Conservation (phyloP, 2,329 filamentous ascomycete species). For the Colletotrichum sp. region DNA sequence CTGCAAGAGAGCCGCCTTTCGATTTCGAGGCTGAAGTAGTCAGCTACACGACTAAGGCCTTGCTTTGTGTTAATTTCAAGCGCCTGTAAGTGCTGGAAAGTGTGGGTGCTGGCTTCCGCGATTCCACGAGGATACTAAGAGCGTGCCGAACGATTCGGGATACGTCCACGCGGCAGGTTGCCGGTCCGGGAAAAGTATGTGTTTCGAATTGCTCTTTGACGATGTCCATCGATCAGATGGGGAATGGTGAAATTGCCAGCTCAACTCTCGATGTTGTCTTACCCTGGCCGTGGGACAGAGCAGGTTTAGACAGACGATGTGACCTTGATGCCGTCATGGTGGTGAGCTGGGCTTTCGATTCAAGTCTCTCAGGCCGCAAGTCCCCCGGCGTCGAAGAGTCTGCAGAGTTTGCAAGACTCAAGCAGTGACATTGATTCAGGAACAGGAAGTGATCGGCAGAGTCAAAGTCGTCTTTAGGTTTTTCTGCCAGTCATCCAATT, state of each 20-base stretch:
- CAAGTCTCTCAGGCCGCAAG: background rate
- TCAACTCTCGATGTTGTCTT: background rate
- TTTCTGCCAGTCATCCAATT: background rate
- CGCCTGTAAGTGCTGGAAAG: background rate
- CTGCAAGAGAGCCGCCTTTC: background rate
- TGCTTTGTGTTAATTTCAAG: background rate
- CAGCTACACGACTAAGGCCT: background rate
- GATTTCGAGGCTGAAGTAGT: background rate
- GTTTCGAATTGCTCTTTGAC: background rate
- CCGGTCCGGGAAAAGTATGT: background rate
- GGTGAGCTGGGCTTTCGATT: background rate
- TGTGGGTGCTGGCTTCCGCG: background rate
- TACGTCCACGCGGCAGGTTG: background rate
- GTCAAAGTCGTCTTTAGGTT: background rate
- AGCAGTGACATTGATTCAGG: background rate
- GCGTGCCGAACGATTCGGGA: background rate
- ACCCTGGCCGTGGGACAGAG: background rate
- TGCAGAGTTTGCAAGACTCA: background rate
- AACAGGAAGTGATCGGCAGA: constrained; percentile 8
- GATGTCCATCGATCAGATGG: background rate
- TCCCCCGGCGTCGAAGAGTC: background rate
- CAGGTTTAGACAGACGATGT: background rate
- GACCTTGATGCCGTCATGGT: constrained; percentile 1
- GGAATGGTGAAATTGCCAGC: background rate
- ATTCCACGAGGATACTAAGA: background rate